These are phyloP conservation scores for Alternaria rosae DNA, from an alignment of 2,329 filamentous ascomycete species.

Conservation along the genomic window DNA sequence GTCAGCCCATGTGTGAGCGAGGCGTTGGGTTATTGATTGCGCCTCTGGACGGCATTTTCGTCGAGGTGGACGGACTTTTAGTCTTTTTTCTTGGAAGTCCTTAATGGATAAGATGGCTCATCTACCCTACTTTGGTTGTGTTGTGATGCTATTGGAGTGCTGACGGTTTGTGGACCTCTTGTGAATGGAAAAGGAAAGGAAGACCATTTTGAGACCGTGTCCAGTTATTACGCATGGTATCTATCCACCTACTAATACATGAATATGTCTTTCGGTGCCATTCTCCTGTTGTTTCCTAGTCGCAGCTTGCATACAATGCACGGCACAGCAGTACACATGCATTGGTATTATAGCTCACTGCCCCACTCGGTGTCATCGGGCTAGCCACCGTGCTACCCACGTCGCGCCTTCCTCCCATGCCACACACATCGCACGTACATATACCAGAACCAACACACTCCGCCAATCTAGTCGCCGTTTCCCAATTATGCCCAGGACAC, in stretches of 20 bases:
- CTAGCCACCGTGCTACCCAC: not conserved
- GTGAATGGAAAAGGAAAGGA: not conserved
- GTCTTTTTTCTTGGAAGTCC: not conserved
- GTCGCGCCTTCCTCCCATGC: not conserved
- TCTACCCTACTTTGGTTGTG: not conserved
- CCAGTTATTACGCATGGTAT: not conserved
- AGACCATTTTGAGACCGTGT: fast-evolving
- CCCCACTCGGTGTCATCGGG: not conserved
- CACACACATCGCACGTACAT: not conserved
- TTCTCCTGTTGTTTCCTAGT: no score
- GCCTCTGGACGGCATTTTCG: not conserved
- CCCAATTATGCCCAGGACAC: fast-evolving
- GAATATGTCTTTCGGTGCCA: not conserved
- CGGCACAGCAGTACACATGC: not conserved
- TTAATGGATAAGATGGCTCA: not conserved
- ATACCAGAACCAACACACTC: fast-evolving
- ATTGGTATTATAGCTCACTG: not conserved
- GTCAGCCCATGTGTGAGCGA: not conserved
- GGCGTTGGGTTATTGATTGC: not conserved
- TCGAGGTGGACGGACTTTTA: not conserved
- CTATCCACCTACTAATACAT: not conserved
- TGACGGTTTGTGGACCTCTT: not conserved
- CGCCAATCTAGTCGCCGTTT: fast-evolving
- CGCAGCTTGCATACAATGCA: not conserved
- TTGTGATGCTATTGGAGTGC: not conserved